Conservation (phyloP, 2,329 filamentous ascomycete species). For the Exophiala bonariae region DNA sequence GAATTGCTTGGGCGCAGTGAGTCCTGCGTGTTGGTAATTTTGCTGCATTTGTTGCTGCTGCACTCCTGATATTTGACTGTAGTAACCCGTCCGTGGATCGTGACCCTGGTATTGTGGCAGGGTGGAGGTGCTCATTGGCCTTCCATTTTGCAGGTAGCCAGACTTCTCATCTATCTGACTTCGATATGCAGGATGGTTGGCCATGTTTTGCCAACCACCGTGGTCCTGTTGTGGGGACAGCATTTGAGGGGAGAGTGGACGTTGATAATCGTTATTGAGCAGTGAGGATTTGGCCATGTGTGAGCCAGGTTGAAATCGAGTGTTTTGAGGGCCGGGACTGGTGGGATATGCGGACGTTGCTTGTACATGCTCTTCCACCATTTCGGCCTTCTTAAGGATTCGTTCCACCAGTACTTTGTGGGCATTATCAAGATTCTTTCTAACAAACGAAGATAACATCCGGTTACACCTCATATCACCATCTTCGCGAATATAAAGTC, state of each 20-base stretch:
- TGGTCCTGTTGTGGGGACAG: slow-evolving; percentile 21
- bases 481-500: slow-evolving; percentile 82
- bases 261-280: slow-evolving; percentile 9
- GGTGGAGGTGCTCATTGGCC: slow-evolving; percentile 11
- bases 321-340: slow-evolving; percentile 6
- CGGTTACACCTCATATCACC: slow-evolving; percentile 80
- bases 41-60: not conserved
- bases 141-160: not conserved
- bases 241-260: slow-evolving; percentile 22
- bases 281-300: slow-evolving; percentile 25
- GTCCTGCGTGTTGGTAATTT: not conserved
- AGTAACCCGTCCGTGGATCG: slow-evolving; percentile 15
- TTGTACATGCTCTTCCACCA: slow-evolving; percentile 33
- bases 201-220: slow-evolving; percentile 18
- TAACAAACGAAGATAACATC: slow-evolving; percentile 74
- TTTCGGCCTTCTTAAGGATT: slow-evolving; percentile 55
- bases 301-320: slow-evolving; percentile 24
- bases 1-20: slow-evolving; percentile 20
- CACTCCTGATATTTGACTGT: slow-evolving; percentile 1
- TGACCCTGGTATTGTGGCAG: slow-evolving; percentile 13
- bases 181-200: slow-evolving; percentile 24
- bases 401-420: slow-evolving; percentile 69
- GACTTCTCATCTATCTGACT: slow-evolving; percentile 10
- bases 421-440: slow-evolving; percentile 76
- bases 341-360: slow-evolving; percentile 14